Percentiles rank a stretch among this genome's conserved stretches.
phyloP scores from a whole-genome alignment of 495 filamentous ascomycete species.

The Aspergillus nidulans region DNA sequence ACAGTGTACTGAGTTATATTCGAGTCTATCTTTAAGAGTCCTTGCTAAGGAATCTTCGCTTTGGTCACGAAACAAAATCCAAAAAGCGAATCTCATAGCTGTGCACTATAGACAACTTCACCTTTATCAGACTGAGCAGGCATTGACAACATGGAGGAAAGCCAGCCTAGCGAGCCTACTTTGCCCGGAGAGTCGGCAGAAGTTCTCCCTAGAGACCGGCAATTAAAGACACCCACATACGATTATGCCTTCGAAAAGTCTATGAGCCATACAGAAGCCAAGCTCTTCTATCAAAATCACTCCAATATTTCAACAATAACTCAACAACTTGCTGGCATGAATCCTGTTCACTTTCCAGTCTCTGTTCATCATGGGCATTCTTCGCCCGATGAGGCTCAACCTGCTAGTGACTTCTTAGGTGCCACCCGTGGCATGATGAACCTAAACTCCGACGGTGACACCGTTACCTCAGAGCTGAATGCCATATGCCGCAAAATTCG shows the following conservation, averaged over 20 bases:
- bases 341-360: constrained; percentile 1
- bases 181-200: constrained; percentile 37
- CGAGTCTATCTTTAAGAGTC: neutral
- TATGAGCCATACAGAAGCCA: constrained; percentile 85
- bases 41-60: neutral
- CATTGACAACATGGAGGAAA: constrained; percentile 20
- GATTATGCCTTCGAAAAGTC: constrained; percentile 86
- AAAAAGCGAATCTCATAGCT: neutral
- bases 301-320: constrained; percentile 35
- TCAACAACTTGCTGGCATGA: neutral
- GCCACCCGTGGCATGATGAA: constrained; percentile 14
- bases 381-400: neutral
- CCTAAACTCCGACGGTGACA: constrained; percentile 29
- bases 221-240: constrained; percentile 76
- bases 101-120: neutral
- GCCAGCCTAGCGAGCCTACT: constrained; percentile 7
- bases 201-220: constrained; percentile 69
- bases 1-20: neutral
- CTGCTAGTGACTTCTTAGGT: constrained; percentile 9
- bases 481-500: constrained; percentile 85
- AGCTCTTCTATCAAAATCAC: constrained; percentile 90
- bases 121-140: neutral
- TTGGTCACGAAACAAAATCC: neutral
- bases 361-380: neutral
- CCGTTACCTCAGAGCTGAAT: constrained; percentile 74